Base-by-base conservation (phyloP, 2,329 filamentous ascomycete genomes). In the Penicillium paneum region DNA sequence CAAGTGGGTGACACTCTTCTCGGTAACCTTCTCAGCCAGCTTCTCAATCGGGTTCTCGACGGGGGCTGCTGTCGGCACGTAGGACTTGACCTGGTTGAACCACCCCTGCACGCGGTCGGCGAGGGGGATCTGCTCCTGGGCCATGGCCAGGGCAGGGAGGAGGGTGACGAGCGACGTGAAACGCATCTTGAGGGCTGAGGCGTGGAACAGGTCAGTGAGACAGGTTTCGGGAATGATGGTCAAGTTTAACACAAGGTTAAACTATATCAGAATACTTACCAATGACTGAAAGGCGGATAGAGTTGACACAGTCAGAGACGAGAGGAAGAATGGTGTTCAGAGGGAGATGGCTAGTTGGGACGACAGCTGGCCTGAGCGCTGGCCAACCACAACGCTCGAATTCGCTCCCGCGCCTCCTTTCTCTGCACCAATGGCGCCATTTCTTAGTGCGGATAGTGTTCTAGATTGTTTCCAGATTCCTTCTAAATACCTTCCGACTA, bases 41-140 rank as follows among this genome's bases (percentile, higher is more conserved):
- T 76, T 67, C 46, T 75, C 68, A 36, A 71, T 61, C 21, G 69
- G 67, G 44, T 66, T 64, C 26, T 65, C 65, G 26, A 66, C 68
- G 2, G 70, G 67, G 31, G 69, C 66, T 35, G 78, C 77, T 46
- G 80, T 79, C n/a, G 81, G 78, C 61, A 85, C 73, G 58, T 78
- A 80, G 47, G 76, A 74, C 61, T 81, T 83, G 53, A 81, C 82
- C 73, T 77, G 76, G 60, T 77, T 70, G 64, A 79, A 73, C 76
- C 77, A 79, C 44, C 71, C 75, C 63, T 75, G 71, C 31, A 78
- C 70, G 55, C 73, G 74, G 36, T 78, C 75, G 39, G 60, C 67
- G 50, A 79, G 74, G 32, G 83, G 82, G 38, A 81, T 70, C 68
- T 86, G 83, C 64, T 83, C 77, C 69, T 85, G 78, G 45, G 82